Conservation (phyloP, 352 stramenopile species). For the Ophiocytium majus region DNA sequence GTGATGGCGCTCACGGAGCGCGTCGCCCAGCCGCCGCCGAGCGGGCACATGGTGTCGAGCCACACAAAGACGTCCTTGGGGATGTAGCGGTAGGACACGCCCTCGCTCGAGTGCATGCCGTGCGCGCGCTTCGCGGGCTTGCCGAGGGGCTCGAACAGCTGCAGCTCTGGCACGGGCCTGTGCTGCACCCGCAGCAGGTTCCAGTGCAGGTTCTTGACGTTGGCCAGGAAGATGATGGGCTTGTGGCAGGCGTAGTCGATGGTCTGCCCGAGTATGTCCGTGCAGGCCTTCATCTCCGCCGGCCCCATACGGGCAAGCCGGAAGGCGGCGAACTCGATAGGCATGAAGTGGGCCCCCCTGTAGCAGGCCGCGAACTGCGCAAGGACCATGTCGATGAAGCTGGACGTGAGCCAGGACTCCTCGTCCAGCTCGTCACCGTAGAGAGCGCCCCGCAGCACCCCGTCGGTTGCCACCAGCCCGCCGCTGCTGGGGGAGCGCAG, state of each 20-base stretch:
- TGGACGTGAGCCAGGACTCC: constrained; percentile 74
- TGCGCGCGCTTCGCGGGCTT: constrained; percentile 30
- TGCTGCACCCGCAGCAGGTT: constrained; percentile 77
- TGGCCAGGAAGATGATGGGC: constrained; percentile 76
- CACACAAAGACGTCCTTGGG: constrained; percentile 73
- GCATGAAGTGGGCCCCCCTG: constrained; percentile 69
- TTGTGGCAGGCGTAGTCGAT: constrained; percentile 65
- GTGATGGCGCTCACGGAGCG: constrained; percentile 59
- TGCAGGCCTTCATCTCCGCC: constrained; percentile 58
- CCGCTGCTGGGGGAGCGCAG: constrained; percentile 24
- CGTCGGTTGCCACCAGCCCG: not conserved
- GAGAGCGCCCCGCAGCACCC: constrained; percentile 8
- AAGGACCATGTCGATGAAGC: constrained; percentile 76
- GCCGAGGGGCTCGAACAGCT: constrained; percentile 82
- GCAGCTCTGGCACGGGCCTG: constrained; percentile 65
- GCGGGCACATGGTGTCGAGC: constrained; percentile 72
- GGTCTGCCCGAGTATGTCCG: constrained; percentile 68
- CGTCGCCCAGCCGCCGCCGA: constrained; percentile 30
- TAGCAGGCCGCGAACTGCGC: constrained; percentile 74
- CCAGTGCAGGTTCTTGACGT: constrained; percentile 76
- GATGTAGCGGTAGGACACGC: constrained; percentile 70
- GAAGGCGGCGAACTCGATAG: constrained; percentile 76
- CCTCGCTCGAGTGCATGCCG: constrained; percentile 18
- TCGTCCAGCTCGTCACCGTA: constrained; percentile 66
- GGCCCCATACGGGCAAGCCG: constrained; percentile 35